phyloP scores from a whole-genome alignment of 2,329 filamentous ascomycete genomes.

The Penicillium oxalicum region DNA sequence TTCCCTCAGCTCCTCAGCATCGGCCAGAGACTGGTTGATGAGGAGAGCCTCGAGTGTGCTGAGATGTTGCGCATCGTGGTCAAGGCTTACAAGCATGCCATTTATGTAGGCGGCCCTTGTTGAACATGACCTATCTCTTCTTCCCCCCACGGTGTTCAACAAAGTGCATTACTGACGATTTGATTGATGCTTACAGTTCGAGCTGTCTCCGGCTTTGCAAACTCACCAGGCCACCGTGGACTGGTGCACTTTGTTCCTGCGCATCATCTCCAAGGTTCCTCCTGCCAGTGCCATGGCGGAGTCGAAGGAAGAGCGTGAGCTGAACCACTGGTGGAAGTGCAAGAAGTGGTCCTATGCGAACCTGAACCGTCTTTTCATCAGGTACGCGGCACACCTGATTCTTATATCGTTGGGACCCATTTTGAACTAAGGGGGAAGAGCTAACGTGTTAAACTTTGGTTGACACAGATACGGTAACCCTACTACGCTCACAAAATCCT shows the following conservation, averaged over 20 bases:
- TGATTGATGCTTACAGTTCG: slow-evolving; percentile 58
- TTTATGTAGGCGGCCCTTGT: slow-evolving; percentile 62
- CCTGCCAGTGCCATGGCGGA: slow-evolving; percentile 74
- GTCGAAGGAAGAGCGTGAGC: slow-evolving; percentile 76
- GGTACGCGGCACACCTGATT: slow-evolving; percentile 47
- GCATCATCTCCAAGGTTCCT: slow-evolving; percentile 77
- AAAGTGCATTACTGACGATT: slow-evolving; percentile 20
- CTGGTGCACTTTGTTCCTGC: slow-evolving; percentile 94
- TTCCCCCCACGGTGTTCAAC: too few species aligned
- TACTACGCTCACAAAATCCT: slow-evolving; percentile 63
- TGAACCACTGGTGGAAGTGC: slow-evolving; percentile 98
- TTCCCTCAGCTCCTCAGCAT: slow-evolving; percentile 85
- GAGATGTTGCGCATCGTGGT: slow-evolving; percentile 94
- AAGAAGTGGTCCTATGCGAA: slow-evolving; percentile 99
- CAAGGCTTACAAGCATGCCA: slow-evolving; percentile 97
- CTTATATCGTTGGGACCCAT: background rate
- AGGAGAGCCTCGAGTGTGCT: slow-evolving; percentile 87
- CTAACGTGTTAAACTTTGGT: too few species aligned
- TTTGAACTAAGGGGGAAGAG: too few species aligned
- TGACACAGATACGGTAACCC: slow-evolving; percentile 77
- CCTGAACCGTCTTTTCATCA: slow-evolving; percentile 87
- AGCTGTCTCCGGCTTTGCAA: slow-evolving; percentile 71
- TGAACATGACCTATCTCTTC: slow-evolving; percentile 5
- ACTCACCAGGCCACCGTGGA: slow-evolving; percentile 79
- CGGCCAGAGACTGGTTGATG: slow-evolving; percentile 80